Evolutionary conservation across 306 rosid genomes (phyloP).

Genomic region (Begonia masoniana): DNA sequence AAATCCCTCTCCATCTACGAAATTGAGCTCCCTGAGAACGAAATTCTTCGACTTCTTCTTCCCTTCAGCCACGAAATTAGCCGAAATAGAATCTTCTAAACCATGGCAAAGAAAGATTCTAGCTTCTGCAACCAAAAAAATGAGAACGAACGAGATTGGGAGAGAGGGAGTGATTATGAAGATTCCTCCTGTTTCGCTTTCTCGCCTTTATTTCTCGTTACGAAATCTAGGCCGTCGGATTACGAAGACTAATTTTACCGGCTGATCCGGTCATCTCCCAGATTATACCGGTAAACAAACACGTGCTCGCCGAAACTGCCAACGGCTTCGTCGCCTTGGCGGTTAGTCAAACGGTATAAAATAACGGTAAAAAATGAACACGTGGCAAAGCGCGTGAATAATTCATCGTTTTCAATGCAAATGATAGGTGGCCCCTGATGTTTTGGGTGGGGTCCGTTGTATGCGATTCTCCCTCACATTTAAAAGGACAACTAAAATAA

Average conservation of each 20-base stretch:
- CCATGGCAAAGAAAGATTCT: slow-evolving; percentile 1
- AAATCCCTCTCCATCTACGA: slow-evolving; percentile 59
- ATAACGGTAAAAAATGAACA: background rate
- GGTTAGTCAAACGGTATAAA: background rate
- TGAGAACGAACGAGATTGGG: background rate
- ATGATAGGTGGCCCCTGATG: too few species aligned
- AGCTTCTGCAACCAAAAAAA: slow-evolving; percentile 5
- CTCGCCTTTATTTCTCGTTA: background rate
- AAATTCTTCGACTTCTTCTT: slow-evolving; percentile 1
- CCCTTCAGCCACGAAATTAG: background rate
- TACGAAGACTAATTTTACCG: slow-evolving; percentile 15
- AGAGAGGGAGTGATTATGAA: background rate
- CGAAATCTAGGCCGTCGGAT: slow-evolving; percentile 24
- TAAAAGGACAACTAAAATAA: too few species aligned
- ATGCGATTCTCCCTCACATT: too few species aligned
- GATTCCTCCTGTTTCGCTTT: slow-evolving; percentile 3
- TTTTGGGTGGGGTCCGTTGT: too few species aligned
- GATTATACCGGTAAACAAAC: slow-evolving; percentile 18
- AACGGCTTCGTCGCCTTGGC: slow-evolving; percentile 3
- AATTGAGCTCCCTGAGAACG: background rate
- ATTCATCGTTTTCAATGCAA: background rate
- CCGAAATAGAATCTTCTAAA: background rate
- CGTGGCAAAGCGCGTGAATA: background rate
- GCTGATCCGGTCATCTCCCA: slow-evolving; percentile 11
- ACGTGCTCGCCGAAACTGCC: slow-evolving; percentile 23